These are phyloP conservation scores for Geosmithia putterillii DNA, from an alignment of 2,329 filamentous ascomycete species.

Conservation along the genomic window DNA sequence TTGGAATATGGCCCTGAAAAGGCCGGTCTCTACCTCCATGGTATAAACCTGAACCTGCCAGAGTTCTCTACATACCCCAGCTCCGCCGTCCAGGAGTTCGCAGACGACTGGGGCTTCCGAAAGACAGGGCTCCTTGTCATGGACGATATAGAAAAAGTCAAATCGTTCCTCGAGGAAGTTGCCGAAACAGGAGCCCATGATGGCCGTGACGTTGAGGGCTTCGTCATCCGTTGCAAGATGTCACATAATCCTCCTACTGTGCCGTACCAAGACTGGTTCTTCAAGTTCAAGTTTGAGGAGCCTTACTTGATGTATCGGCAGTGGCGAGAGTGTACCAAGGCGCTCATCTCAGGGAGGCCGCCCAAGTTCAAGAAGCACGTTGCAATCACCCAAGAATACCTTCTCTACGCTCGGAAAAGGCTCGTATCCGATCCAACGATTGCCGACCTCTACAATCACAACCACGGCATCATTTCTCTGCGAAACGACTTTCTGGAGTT, in stretches of 20 bases:
- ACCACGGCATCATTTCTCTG: slow-evolving; percentile 90
- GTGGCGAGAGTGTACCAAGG: slow-evolving; percentile 95
- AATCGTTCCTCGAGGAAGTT: slow-evolving; percentile 68
- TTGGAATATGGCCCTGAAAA: slow-evolving; percentile 72
- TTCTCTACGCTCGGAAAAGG: slow-evolving; percentile 65
- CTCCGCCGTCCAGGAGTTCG: slow-evolving; percentile 75
- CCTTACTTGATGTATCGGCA: slow-evolving; percentile 98
- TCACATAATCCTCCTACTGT: slow-evolving; percentile 32
- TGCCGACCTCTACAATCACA: slow-evolving; percentile 62
- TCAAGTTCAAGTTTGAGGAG: slow-evolving; percentile 99
- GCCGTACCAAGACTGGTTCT: slow-evolving; percentile 89
- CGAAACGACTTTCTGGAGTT: slow-evolving; percentile 77
- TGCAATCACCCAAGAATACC: slow-evolving; percentile 83
- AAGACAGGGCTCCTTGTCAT: slow-evolving; percentile 74
- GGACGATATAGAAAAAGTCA: slow-evolving; percentile 61
- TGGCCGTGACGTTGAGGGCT: slow-evolving; percentile 89
- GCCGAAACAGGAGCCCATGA: slow-evolving; percentile 84
- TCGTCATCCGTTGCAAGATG: slow-evolving; percentile 83
- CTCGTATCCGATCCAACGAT: slow-evolving; percentile 58
- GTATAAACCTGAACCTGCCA: slow-evolving; percentile 91
- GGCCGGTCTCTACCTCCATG: slow-evolving; percentile 88
- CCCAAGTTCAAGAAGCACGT: slow-evolving; percentile 78
- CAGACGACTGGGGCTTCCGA: slow-evolving; percentile 84
- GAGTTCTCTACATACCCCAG: slow-evolving; percentile 82
- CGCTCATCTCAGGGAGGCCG: slow-evolving; percentile 62